These are phyloP conservation scores for Amesomyces nigricolor DNA, from an alignment of 2,329 filamentous ascomycete genomes.

Conservation along the genomic window DNA sequence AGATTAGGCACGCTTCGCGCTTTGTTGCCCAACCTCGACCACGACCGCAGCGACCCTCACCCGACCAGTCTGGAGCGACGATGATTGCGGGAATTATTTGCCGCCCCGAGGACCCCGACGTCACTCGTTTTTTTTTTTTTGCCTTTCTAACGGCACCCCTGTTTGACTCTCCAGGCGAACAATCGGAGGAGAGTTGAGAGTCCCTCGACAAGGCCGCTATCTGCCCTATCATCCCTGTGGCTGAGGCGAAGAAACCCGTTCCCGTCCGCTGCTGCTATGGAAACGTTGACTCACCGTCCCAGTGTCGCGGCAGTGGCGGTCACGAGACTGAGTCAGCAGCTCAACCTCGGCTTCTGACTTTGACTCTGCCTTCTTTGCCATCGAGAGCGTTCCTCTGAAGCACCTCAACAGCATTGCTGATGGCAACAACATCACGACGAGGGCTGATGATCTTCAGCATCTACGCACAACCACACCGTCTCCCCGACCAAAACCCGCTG, in stretches of 20 bases:
- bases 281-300: conserved; percentile 9
- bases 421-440: too few relatives aligned
- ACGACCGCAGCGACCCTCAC: neutral
- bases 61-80: neutral
- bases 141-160: conserved; percentile 3
- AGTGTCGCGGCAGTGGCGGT: neutral
- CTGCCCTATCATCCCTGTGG: neutral
- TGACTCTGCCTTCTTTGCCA: neutral
- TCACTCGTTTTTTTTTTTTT: neutral
- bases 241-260: neutral
- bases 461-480: too few relatives aligned
- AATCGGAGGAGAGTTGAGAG: neutral
- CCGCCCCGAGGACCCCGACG: neutral
- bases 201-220: conserved; percentile 8
- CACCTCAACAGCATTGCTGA: too few relatives aligned
- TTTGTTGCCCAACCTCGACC: conserved; percentile 10
- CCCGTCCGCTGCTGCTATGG: neutral
- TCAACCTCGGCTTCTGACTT: neutral
- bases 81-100: neutral
- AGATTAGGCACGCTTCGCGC: conserved; percentile 12
- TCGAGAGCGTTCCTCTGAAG: neutral
- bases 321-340: neutral
- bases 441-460: too few relatives aligned
- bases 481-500: too few relatives aligned
- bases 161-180: neutral